Conservation (phyloP, 306 rosid genomes). For the Trifolium dubium region DNA sequence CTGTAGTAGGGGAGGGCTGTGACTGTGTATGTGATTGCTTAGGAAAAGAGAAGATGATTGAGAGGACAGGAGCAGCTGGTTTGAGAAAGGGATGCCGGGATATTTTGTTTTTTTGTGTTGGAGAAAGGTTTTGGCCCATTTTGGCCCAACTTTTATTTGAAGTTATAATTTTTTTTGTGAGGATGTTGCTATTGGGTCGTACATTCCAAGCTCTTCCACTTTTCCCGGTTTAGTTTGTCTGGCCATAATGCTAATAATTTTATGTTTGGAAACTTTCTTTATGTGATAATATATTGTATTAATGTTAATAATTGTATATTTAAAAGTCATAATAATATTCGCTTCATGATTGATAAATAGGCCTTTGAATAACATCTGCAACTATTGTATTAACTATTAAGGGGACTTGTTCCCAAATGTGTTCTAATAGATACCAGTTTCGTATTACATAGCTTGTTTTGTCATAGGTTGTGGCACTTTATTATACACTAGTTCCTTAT, state of each 20-base stretch:
- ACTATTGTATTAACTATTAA: background rate
- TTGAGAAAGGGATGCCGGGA: background rate
- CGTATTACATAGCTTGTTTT: slow-evolving; percentile 22
- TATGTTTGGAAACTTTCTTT: background rate
- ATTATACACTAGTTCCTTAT: background rate
- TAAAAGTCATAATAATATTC: background rate
- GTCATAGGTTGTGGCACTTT: background rate
- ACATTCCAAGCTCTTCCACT: no score
- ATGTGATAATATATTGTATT: background rate
- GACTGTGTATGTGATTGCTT: no score
- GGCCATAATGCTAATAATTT: background rate
- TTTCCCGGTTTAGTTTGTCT: background rate
- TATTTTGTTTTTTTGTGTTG: background rate
- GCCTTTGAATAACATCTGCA: background rate
- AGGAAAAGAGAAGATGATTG: no score
- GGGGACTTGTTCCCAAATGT: background rate
- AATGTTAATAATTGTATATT: background rate
- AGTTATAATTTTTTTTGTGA: no score
- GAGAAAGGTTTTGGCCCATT: background rate
- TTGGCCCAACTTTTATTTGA: background rate
- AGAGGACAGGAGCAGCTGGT: no score
- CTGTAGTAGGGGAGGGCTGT: no score
- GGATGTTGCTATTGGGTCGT: background rate
- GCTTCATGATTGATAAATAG: background rate
- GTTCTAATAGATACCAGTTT: background rate